Conservation (phyloP, 2,329 filamentous ascomycete species). For the Phyllosticta citriasiana region DNA sequence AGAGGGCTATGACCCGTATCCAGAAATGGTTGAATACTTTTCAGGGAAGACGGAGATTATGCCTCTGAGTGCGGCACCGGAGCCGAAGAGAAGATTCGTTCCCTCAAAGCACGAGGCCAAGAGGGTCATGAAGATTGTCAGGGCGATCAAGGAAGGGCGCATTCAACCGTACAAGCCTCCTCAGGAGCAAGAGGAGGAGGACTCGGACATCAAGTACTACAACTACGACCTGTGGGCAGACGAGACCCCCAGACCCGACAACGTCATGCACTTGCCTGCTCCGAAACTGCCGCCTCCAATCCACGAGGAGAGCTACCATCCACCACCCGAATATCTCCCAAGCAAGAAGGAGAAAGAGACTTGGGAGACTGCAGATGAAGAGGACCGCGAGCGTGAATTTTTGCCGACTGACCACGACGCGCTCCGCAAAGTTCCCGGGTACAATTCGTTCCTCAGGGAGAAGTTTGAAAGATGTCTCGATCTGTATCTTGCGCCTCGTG, state of each 20-base stretch:
- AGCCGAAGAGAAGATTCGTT: constrained; percentile 90
- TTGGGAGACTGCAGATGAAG: constrained; percentile 80
- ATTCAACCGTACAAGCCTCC: constrained; percentile 83
- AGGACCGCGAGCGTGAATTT: constrained; percentile 85
- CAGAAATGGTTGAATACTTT: constrained; percentile 89
- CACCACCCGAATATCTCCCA: constrained; percentile 86
- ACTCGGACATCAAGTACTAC: constrained; percentile 62
- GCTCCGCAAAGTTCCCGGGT: constrained; percentile 84
- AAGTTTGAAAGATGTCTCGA: constrained; percentile 93
- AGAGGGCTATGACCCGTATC: constrained; percentile 87
- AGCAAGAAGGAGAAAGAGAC: constrained; percentile 70
- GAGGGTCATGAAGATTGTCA: constrained; percentile 92
- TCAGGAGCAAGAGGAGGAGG: constrained; percentile 61
- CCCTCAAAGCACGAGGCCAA: constrained; percentile 97
- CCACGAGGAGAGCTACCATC: constrained; percentile 94
- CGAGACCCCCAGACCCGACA: constrained; percentile 69
- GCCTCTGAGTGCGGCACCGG: constrained; percentile 87
- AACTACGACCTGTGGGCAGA: constrained; percentile 94
- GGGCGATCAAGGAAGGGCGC: constrained; percentile 85
- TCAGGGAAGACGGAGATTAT: constrained; percentile 83
- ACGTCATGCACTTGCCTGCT: constrained; percentile 89
- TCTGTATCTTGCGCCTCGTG: constrained; percentile 84
- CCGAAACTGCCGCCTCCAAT: constrained; percentile 88
- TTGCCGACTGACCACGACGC: constrained; percentile 74
- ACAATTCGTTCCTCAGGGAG: constrained; percentile 84